Evolutionary conservation across 2,329 filamentous ascomycete species (phyloP), one percentile per base, ranked within the genome.

Genomic region (Ophiostoma ips): DNA sequence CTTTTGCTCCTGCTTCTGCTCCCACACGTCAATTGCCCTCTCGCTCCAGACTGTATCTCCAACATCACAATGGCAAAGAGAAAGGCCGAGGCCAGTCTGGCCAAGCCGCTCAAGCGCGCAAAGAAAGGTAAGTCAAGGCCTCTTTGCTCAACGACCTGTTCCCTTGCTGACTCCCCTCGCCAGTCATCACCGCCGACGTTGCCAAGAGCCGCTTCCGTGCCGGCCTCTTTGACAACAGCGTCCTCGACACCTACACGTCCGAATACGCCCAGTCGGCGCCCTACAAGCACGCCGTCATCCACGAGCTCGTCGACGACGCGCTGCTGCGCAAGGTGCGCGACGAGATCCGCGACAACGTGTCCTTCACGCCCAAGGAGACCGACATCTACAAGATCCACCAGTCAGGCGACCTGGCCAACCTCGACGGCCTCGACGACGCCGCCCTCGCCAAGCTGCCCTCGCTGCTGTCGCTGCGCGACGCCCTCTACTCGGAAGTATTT

Each of bases 351-450:
- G 75, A 84, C 58, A 89, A 95, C 62, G 85, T 98, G 58, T 82
- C 86, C 58, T 98, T 98, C 70, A 95, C 92, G 12, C 89, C 89
- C 59, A 98, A 98, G 67, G 92, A 98, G 68, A 98, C 92, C 45
- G 92, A 98, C 65, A 98, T 98, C 60, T 98, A 98, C 77, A 95
- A 94, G 68, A 96, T 98, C 62, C 89, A 95, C 74, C 92, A 98
- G 71, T 96, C 90, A 5, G 92, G 92, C 57, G 92, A 98, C 64
- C 76, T 98, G 33, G 92, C 92, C 44, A 98, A 98, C 67, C 79
- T 98, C 52, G 90, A 95, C 66, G 92, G 92, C 21, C 77, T 98
- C 40, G 87, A 94, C 55, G 83, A 94, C 62, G 81, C 82, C 8
- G 88, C 89, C 7, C 76, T 96, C 50, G 76, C 83, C 54, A 88